These are phyloP conservation scores for Atractiella rhizophila DNA, from an alignment of 768 basidiomycete species.

Conservation along the genomic window DNA sequence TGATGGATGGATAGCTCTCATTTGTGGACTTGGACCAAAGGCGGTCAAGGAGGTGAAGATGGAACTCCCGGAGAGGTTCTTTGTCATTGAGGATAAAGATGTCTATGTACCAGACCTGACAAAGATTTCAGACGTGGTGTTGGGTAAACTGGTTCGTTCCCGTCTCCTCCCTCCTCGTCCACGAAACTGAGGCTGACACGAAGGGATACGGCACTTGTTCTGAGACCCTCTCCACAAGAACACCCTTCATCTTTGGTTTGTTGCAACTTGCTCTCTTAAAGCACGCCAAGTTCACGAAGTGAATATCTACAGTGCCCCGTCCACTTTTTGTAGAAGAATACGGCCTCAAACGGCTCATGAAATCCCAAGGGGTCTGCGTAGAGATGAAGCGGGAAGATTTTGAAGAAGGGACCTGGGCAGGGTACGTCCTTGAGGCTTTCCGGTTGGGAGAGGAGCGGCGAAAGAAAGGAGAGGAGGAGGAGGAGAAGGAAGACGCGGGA, in stretches of 20 bases:
- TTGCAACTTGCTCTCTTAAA: background rate
- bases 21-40: constrained; percentile 55
- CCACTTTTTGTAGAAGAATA: constrained; percentile 62
- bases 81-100: constrained; percentile 44
- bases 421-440: constrained; percentile 35
- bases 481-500: constrained; percentile 19
- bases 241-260: constrained; percentile 52
- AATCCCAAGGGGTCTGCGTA: constrained; percentile 39
- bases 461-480: constrained; percentile 26
- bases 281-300: background rate
- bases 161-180: background rate
- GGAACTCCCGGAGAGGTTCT: constrained; percentile 41
- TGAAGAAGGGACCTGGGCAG: constrained; percentile 49
- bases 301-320: constrained; percentile 33
- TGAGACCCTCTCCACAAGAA: constrained; percentile 48
- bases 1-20: constrained; percentile 49
- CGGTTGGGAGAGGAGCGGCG: constrained; percentile 24
- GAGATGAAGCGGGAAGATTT: constrained; percentile 40
- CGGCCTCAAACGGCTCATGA: constrained; percentile 40
- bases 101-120: constrained; percentile 65
- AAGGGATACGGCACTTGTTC: constrained; percentile 61
- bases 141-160: constrained; percentile 41
- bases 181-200: background rate
- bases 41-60: constrained; percentile 32
- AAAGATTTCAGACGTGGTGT: constrained; percentile 42